Percentiles rank a stretch among this genome's conserved stretches.
Evolutionary conservation across 768 basidiomycete species (phyloP).

Genomic region (Floccularia luteovirens): DNA sequence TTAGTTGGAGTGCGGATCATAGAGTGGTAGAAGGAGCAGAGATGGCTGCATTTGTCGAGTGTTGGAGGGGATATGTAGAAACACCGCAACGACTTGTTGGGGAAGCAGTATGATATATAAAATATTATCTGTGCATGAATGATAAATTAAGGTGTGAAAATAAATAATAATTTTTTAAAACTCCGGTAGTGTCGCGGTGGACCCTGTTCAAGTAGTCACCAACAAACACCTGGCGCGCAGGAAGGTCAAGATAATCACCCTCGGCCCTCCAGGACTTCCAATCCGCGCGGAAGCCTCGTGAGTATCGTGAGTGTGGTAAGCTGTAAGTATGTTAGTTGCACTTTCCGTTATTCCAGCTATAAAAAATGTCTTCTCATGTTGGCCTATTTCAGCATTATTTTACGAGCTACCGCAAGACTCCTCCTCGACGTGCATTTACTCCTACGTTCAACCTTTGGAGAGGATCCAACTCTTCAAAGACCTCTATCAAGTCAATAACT

Average conservation of each 20-base stretch:
- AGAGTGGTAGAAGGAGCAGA: constrained; percentile 86
- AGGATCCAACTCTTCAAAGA: constrained; percentile 12
- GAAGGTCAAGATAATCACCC: too few species aligned
- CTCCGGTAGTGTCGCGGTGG: too few species aligned
- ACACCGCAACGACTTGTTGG: constrained; percentile 62
- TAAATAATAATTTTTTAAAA: too few species aligned
- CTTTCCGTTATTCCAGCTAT: too few species aligned
- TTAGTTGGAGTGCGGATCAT: constrained; percentile 87
- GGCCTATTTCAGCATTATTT: constrained; percentile 18
- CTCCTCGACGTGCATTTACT: constrained; percentile 13
- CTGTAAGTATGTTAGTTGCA: too few species aligned
- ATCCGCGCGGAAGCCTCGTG: too few species aligned
- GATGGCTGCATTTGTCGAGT: constrained; percentile 81
- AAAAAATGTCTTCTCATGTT: constrained; percentile 11
- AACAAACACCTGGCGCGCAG: too few species aligned
- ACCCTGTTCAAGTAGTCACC: too few species aligned
- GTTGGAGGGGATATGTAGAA: constrained; percentile 79
- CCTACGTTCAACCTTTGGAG: constrained; percentile 15
- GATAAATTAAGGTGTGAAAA: too few species aligned
- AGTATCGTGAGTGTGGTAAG: too few species aligned
- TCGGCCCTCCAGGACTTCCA: too few species aligned
- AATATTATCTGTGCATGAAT: too few species aligned
- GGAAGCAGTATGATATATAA: constrained; percentile 26
- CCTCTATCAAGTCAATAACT: constrained; percentile 10
- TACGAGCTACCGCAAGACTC: constrained; percentile 17